Percentiles rank a stretch among this genome's conserved stretches.
phyloP scores from a whole-genome alignment of 2,329 filamentous ascomycete genomes.

The Sporothrix globosa region DNA sequence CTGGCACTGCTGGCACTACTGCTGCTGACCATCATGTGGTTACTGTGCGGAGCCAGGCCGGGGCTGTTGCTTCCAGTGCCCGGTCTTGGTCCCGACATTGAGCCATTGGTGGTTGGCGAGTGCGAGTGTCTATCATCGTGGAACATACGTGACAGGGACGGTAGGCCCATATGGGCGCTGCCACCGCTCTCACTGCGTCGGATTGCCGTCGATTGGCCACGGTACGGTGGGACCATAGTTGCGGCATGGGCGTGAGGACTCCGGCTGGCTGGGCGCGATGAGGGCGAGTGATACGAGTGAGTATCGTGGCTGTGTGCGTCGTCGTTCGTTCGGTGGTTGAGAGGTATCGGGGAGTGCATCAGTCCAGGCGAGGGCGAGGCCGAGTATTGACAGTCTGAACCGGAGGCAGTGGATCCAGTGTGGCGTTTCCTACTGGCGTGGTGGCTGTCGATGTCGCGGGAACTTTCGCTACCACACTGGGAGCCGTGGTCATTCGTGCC shows the following conservation, averaged over 20 bases:
- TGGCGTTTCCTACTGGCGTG: constrained; percentile 48
- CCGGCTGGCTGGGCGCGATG: constrained; percentile 34
- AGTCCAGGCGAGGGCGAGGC: constrained; percentile 44
- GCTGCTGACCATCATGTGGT: constrained; percentile 38
- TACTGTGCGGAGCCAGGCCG: constrained; percentile 40
- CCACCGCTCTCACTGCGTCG: constrained; percentile 35
- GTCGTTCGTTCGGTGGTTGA: constrained; percentile 42
- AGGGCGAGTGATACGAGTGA: constrained; percentile 40
- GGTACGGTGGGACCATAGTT: constrained; percentile 4
- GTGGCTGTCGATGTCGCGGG: constrained; percentile 37
- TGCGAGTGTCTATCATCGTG: constrained; percentile 47
- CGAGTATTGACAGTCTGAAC: constrained; percentile 52
- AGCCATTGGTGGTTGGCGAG: constrained; percentile 32
- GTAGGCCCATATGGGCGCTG: constrained; percentile 46
- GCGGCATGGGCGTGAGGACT: constrained; percentile 37
- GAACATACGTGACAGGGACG: constrained; percentile 54
- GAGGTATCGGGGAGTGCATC: constrained; percentile 49
- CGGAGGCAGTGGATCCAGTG: constrained; percentile 53
- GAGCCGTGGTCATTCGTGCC: constrained; percentile 43
- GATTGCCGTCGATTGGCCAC: constrained; percentile 20
- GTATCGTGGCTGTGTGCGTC: constrained; percentile 28
- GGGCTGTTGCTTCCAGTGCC: constrained; percentile 33
- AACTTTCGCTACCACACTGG: constrained; percentile 54
- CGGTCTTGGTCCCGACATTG: constrained; percentile 34
- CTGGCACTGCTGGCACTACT: constrained; percentile 33